Conservation (phyloP, 2,329 filamentous ascomycete species). For the Clarireedia hainanense region DNA sequence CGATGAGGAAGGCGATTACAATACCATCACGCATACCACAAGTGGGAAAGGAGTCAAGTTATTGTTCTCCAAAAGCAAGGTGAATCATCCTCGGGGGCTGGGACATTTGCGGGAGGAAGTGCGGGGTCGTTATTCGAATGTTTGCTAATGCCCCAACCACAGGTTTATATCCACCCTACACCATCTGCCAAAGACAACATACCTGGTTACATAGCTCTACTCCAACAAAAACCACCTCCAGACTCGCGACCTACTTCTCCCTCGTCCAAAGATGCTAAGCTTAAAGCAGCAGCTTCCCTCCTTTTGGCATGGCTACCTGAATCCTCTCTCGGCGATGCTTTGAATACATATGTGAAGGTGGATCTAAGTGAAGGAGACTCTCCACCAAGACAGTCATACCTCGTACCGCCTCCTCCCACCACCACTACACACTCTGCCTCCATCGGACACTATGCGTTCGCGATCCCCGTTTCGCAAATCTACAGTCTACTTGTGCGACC, state of each 20-base stretch:
- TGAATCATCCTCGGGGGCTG: slow-evolving; percentile 30
- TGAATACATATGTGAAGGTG: slow-evolving; percentile 89
- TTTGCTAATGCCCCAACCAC: slow-evolving; percentile 12
- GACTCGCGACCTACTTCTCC: slow-evolving; percentile 23
- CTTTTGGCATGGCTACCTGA: slow-evolving; percentile 93
- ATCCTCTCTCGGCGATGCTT: slow-evolving; percentile 74
- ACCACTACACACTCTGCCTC: slow-evolving; percentile 67
- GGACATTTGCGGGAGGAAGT: not conserved
- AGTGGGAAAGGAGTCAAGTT: slow-evolving; percentile 83
- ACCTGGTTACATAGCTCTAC: slow-evolving; percentile 80
- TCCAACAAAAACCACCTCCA: slow-evolving; percentile 70
- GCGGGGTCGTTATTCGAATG: slow-evolving; percentile 9
- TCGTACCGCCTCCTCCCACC: slow-evolving; percentile 86
- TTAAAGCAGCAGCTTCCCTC: slow-evolving; percentile 59
- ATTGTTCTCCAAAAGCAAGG: slow-evolving; percentile 94
- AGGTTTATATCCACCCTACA: slow-evolving; percentile 95
- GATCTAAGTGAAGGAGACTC: slow-evolving; percentile 77
- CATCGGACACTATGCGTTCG: slow-evolving; percentile 79
- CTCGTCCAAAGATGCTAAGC: slow-evolving; percentile 34
- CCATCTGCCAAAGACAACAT: slow-evolving; percentile 95
- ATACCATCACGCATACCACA: slow-evolving; percentile 77
- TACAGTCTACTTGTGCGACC: slow-evolving; percentile 87
- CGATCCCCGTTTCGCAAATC: slow-evolving; percentile 80
- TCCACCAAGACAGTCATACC: slow-evolving; percentile 76
- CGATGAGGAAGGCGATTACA: slow-evolving; percentile 91